phyloP scores from a whole-genome alignment of 208 protist genomes.

The Phytomonas sp. region DNA sequence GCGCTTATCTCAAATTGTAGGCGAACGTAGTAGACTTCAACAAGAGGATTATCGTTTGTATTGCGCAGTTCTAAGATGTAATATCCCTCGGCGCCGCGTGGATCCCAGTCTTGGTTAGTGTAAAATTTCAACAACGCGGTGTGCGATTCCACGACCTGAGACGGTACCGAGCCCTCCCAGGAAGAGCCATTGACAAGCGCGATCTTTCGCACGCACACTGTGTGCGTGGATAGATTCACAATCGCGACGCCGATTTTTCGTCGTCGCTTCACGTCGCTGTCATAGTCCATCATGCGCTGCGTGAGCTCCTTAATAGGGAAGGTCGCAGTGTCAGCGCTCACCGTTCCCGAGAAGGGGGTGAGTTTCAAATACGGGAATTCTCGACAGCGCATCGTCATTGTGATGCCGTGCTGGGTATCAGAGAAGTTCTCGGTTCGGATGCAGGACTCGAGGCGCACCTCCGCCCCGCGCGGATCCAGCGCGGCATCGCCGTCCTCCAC shows the following conservation, averaged over 20 bases:
- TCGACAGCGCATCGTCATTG: conserved; percentile 26
- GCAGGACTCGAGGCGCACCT: conserved; percentile 33
- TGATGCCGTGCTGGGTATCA: conserved; percentile 24
- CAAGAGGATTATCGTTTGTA: conserved; percentile 20
- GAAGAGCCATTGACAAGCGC: conserved; percentile 39
- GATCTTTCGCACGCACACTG: conserved; percentile 20
- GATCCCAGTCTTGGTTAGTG: conserved; percentile 52
- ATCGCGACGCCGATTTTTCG: conserved; percentile 49
- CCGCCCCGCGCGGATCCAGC: conserved; percentile 40
- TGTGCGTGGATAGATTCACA: conserved; percentile 40
- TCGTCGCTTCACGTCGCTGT: conserved; percentile 28
- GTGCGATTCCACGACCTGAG: conserved; percentile 33
- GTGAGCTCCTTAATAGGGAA: conserved; percentile 41
- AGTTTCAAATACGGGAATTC: conserved; percentile 40
- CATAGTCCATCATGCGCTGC: conserved; percentile 37
- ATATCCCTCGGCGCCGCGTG: conserved; percentile 60
- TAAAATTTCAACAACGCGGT: conserved; percentile 60
- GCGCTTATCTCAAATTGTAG: conserved; percentile 66
- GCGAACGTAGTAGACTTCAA: conserved; percentile 34
- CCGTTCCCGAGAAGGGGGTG: conserved; percentile 4
- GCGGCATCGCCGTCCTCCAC: conserved; percentile 19
- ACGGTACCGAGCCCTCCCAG: conserved; percentile 32
- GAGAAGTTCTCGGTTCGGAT: conserved; percentile 17
- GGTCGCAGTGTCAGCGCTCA: conserved; percentile 4
- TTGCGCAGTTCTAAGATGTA: conserved; percentile 62